Evolutionary conservation across 768 basidiomycete species (phyloP), one percentile per base, ranked within the genome.

Genomic region (Suillus clintonianus): DNA sequence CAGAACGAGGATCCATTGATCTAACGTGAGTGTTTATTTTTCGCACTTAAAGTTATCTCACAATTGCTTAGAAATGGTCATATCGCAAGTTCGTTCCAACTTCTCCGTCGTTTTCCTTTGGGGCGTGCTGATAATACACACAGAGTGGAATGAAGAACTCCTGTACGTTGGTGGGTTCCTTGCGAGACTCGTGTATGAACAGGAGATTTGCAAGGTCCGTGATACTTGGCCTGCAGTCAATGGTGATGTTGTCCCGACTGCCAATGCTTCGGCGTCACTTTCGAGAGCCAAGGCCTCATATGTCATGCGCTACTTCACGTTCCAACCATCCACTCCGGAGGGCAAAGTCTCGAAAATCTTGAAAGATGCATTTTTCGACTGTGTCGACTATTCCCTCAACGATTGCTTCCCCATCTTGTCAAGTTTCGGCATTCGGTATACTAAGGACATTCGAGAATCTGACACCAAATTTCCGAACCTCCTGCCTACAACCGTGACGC

Each of bases 1-100:
- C 98, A 8, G 97, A 99, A 75, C 85, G 97, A 67, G 95, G 97
- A 75, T 89, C 91, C 0, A 89, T 97, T 61, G 95, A 94, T 76
- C 79, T 96, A 39, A 88, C 93, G 89, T 93, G 71, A 76, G 88
- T 62, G 17, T 41, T 30, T 37, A 42, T 32, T 50, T 54, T 59
- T 30, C 32, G 17, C n/a, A 45, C 34, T 37, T 51, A 11, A 55
- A 60, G 15, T 32, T 27, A 47, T 50, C 7, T 22, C 66, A 6
- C 60, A 59, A 50, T 48, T 41, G 3, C 34, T 48, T 57, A 94
- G 92, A 70, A 95, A 97, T 74, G 87, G 90, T 27, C 88, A 92
- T 71, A 90, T 94, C n/a, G 87, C 88, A 34, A 78, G 91, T 92
- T 69, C 70, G 85, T 74, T 14, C 64, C 57, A 13, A 6, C 39